phyloP scores from a whole-genome alignment of 116 monocot genomes.

The Zostera marina region DNA sequence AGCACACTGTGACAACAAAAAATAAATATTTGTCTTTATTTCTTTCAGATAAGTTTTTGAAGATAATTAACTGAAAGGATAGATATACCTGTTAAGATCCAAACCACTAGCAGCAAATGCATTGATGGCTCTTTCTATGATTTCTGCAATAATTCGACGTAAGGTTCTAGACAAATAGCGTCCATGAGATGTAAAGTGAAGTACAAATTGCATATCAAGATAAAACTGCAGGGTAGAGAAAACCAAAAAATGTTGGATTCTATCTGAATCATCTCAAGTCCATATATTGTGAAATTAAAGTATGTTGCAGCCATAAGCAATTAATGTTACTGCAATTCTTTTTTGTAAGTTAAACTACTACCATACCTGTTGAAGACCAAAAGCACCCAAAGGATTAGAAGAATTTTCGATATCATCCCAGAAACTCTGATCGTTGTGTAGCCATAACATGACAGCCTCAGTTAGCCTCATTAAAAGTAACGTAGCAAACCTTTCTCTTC shows the following conservation, averaged over 20 bases:
- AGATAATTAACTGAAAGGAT: not conserved
- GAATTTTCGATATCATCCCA: conserved; percentile 97
- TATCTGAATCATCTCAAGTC: too few relatives aligned
- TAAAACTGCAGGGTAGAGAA: conserved; percentile 47
- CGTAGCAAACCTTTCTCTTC: conserved; percentile 88
- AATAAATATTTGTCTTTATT: not conserved
- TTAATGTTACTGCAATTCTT: too few relatives aligned
- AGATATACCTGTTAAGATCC: conserved; percentile 62
- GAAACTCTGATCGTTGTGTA: conserved; percentile 76
- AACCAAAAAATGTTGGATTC: not conserved
- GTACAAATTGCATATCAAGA: conserved; percentile 95
- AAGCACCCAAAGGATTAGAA: conserved; percentile 56
- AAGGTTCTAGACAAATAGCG: conserved; percentile 72
- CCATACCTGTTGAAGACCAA: conserved; percentile 79
- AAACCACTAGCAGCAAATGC: conserved; percentile 76
- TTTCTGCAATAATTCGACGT: conserved; percentile 69
- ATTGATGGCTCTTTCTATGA: conserved; percentile 66
- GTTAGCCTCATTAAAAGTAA: conserved; percentile 81
- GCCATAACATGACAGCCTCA: conserved; percentile 76
- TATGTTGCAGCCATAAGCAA: too few relatives aligned
- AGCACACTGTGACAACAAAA: conserved; percentile 37
- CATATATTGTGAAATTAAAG: too few relatives aligned
- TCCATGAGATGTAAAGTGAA: conserved; percentile 63
- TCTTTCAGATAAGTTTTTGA: not conserved
- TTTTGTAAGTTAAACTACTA: not conserved